A percentile compares a stretch with the other conserved stretches of the same genome.
phyloP scores from a whole-genome alignment of 306 rosid genomes.

The Coriaria nepalensis region DNA sequence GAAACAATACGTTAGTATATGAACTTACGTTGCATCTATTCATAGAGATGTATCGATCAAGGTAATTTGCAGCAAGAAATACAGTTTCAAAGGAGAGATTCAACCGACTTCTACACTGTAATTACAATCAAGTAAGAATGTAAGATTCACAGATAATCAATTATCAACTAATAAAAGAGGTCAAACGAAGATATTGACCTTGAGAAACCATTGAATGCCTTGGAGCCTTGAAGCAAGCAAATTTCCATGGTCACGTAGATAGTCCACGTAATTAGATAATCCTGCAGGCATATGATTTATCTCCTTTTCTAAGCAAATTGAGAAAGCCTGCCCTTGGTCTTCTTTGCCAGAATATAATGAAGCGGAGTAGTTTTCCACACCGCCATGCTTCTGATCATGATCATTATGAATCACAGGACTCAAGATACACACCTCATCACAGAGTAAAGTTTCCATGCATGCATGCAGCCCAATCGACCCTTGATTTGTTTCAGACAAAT shows the following conservation, averaged over 20 bases:
- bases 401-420: constrained; percentile 9
- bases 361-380: not conserved
- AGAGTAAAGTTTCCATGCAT: constrained; percentile 27
- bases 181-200: constrained; percentile 18
- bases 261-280: constrained; percentile 14
- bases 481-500: too few relatives aligned
- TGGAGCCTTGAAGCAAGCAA: constrained; percentile 25
- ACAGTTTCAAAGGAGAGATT: constrained; percentile 32
- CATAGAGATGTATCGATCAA: constrained; percentile 38
- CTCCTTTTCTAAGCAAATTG: constrained; percentile 28
- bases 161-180: too few relatives aligned
- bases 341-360: constrained; percentile 8
- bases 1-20: too few relatives aligned
- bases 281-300: constrained; percentile 19
- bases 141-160: too few relatives aligned
- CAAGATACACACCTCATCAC: constrained; percentile 37
- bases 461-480: not conserved
- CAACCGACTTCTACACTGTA: constrained; percentile 34
- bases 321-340: constrained; percentile 23
- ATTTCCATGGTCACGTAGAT: constrained; percentile 14
- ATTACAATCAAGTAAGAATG: not conserved
- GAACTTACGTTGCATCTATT: constrained; percentile 28
- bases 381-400: not conserved
- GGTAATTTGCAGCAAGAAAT: constrained; percentile 36
- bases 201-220: constrained; percentile 34